phyloP scores from a whole-genome alignment of 208 protist genomes.

The Wallacemonas sp. region DNA sequence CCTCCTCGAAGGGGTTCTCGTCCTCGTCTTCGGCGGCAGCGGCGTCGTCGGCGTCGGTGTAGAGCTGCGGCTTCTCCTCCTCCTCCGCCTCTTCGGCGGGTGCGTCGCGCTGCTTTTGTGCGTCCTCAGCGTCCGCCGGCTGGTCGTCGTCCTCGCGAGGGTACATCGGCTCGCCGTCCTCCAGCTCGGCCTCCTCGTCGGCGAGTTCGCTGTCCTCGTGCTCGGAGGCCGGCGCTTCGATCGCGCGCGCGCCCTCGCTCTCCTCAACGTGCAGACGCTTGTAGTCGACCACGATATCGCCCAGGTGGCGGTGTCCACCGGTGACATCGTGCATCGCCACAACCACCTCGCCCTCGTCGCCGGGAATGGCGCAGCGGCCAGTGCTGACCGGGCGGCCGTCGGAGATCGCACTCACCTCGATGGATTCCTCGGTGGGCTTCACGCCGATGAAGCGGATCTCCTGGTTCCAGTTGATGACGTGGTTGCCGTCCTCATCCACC shows the following conservation, averaged over 20 bases:
- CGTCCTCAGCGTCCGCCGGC: background rate
- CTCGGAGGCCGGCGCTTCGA: constrained; percentile 10
- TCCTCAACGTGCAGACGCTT: constrained; percentile 53
- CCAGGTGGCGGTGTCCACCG: constrained; percentile 32
- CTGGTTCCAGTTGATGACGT: constrained; percentile 84
- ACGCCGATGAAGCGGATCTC: constrained; percentile 88
- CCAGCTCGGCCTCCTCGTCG: constrained; percentile 27
- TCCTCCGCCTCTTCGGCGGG: background rate
- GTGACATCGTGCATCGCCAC: constrained; percentile 69
- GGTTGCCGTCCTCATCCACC: constrained; percentile 38
- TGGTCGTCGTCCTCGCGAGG: constrained; percentile 2
- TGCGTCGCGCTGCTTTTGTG: background rate
- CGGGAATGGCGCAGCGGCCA: constrained; percentile 31
- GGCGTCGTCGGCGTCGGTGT: constrained; percentile 1
- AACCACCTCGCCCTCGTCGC: constrained; percentile 37
- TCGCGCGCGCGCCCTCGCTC: constrained; percentile 2
- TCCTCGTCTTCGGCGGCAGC: constrained; percentile 6
- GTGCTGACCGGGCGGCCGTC: constrained; percentile 53
- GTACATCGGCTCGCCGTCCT: constrained; percentile 9
- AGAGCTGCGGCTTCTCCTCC: constrained; percentile 10
- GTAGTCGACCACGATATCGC: constrained; percentile 82
- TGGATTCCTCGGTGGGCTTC: constrained; percentile 30
- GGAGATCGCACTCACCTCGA: constrained; percentile 71
- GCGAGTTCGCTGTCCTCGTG: constrained; percentile 14
- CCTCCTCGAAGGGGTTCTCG: constrained; percentile 20